Percentiles rank a stretch among this genome's conserved stretches.
Conservation (phyloP, 2,329 filamentous ascomycete genomes). For the Ophiostoma perfectum region DNA sequence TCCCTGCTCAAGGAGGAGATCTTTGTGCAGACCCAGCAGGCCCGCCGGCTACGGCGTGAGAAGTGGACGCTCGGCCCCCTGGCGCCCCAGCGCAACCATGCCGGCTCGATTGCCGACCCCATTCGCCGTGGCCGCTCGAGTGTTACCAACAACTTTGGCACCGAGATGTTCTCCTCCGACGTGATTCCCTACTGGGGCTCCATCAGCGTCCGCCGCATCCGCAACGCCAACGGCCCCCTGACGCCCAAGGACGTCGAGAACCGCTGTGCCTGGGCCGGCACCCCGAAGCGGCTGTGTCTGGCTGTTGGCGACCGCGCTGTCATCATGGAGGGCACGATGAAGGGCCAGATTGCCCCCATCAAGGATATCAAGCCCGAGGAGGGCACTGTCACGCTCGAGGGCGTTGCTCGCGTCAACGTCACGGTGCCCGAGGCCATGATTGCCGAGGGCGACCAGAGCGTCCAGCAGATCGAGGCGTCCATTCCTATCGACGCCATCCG, state of each 20-base stretch:
- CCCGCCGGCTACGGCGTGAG: conserved; percentile 55
- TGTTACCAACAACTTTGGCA: conserved; percentile 21
- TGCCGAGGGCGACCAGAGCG: conserved; percentile 34
- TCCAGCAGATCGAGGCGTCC: conserved; percentile 47
- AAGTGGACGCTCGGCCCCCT: conserved; percentile 75
- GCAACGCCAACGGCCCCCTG: conserved; percentile 25
- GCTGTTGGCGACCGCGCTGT: conserved; percentile 73
- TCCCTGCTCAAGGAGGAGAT: conserved; percentile 35
- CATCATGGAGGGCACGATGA: conserved; percentile 69
- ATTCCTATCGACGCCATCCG: conserved; percentile 68
- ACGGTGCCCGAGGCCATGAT: conserved; percentile 38
- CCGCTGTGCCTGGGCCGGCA: conserved; percentile 53
- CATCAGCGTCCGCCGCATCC: conserved; percentile 24
- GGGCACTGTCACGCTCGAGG: conserved; percentile 57
- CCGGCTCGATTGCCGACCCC: conserved; percentile 22
- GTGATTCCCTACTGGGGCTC: conserved; percentile 25
- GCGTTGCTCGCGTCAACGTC: conserved; percentile 56
- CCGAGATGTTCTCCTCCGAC: conserved; percentile 24
- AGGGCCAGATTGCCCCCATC: conserved; percentile 78
- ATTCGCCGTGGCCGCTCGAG: conserved; percentile 22
- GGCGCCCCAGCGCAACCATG: conserved; percentile 64
- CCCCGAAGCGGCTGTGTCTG: conserved; percentile 54
- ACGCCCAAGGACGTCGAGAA: conserved; percentile 34
- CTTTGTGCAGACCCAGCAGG: conserved; percentile 29
- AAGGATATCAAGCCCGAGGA: conserved; percentile 47